Base-by-base conservation (phyloP, 129 eudicot species). In the Arctium minus region DNA sequence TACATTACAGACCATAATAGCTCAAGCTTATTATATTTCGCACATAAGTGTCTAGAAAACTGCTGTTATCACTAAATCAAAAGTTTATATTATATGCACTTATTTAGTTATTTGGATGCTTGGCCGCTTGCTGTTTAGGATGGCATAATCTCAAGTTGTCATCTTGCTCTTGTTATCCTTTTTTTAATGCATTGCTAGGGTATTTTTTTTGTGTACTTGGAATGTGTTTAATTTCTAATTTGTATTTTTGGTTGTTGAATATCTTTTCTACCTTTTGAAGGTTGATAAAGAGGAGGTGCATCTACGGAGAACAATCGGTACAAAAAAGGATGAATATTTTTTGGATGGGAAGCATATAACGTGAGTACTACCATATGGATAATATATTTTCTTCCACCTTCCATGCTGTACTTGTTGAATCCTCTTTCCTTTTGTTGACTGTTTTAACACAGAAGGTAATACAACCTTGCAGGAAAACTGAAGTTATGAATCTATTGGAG, bases 241-340 rank as follows among this genome's bases (percentile, higher is more conserved):
- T 30, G 73, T 64, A 50, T 67, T 32, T 39, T 72, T 64, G 32
- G 84, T 62, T 56, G 39, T 38, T 82, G 73, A 75, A 56, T 60
- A 67, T 42, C 10, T 77, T 42, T 68, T 70, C 50, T 77, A 64
- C 78, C 80, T 83, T 73, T 83, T 65, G 11, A 77, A 96, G 99
- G 99, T 96, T 77, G 99, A 96, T 85, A 96, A 93, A 85, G 98
- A 96, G 83, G 99, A 96, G 89, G 99, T 96, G 77, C 96, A 91
- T 70, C 84, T 96, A 78, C 87, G 99, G 75, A 91, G 99, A 84
- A 93, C 99, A 32, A 90, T 96, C 60, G 98, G 97, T 81, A 91
- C 92, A 0, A 96, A 93, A 80, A 93, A 93, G 77, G 99, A 93
- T 83, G 99, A 96, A 81, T 96, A 96, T 36, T 96, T 93, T 86